These are phyloP conservation scores for Plasmodium chabaudi DNA, from an alignment of 169 alveolate genomes.

Conservation along the genomic window DNA sequence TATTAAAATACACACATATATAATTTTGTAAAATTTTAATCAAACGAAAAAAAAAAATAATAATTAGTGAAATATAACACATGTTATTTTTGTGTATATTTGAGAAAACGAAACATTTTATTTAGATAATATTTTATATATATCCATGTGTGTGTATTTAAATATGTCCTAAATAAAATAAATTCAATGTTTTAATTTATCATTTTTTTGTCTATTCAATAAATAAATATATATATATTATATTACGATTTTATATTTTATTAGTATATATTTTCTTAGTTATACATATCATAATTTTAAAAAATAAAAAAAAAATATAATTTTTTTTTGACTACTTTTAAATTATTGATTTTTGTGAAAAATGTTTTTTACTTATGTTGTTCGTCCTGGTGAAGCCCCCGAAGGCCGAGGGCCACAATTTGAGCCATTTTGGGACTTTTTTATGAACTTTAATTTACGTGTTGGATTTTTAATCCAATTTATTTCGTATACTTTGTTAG, in stretches of 20 bases:
- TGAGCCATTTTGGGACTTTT: constrained; percentile 91
- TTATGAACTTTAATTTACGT: constrained; percentile 90
- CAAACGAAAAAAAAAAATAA: background rate
- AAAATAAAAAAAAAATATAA: background rate
- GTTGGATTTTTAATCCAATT: constrained; percentile 89
- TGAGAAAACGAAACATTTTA: background rate
- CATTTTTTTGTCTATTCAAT: background rate
- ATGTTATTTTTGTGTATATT: background rate
- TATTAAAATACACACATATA: background rate
- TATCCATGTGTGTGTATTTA: background rate
- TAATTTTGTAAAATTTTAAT: constrained; percentile 1
- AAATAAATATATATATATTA: background rate
- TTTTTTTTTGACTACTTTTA: background rate
- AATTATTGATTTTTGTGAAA: constrained; percentile 40
- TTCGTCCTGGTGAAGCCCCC: constrained; percentile 96
- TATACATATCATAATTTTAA: background rate
- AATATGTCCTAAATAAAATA: background rate
- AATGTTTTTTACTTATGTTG: constrained; percentile 94
- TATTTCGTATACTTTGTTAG: constrained; percentile 79
- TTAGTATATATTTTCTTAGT: background rate
- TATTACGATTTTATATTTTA: background rate
- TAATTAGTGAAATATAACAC: constrained; percentile 1
- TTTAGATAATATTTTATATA: background rate
- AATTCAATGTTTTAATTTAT: constrained; percentile 1
- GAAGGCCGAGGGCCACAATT: constrained; percentile 95